Conservation (phyloP, 805 yeast genomes). For the Candida nemodendra region DNA sequence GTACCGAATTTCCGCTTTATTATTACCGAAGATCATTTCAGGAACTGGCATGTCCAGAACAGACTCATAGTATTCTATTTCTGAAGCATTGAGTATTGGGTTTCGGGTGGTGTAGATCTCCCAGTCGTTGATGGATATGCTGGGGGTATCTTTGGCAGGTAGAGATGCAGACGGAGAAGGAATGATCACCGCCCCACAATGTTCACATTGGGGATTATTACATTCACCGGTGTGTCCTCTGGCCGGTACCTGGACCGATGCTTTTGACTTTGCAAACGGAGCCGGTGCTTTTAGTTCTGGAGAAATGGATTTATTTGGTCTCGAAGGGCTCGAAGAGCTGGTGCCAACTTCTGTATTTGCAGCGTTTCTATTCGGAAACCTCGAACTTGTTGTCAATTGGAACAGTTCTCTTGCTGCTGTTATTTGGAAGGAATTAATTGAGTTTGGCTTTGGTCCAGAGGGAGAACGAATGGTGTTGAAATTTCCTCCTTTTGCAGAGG, state of each 20-base stretch:
- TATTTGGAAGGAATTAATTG: conserved; percentile 56
- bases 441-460: conserved; percentile 28
- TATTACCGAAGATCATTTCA: conserved; percentile 96
- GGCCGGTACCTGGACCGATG: conserved; percentile 19
- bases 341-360: background rate
- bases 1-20: conserved; percentile 46
- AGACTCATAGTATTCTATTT: conserved; percentile 65
- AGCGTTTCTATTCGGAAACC: conserved; percentile 27
- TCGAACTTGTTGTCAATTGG: conserved; percentile 43
- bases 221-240: conserved; percentile 19
- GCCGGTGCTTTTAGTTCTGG: background rate
- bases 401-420: conserved; percentile 66
- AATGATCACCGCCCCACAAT: conserved; percentile 73
- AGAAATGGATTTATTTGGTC: too few species aligned
- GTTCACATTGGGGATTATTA: conserved; percentile 43
- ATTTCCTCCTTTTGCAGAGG: too few species aligned
- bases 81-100: conserved; percentile 74
- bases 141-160: conserved; percentile 65
- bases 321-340: too few species aligned
- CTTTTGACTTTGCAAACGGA: background rate
- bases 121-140: conserved; percentile 75
- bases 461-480: too few species aligned
- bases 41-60: conserved; percentile 81
- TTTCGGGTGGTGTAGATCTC: conserved; percentile 65
- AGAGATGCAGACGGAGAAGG: conserved; percentile 69